Evolutionary conservation across 345 rosid species (phyloP).

Genomic region (Arabis hirsuta): DNA sequence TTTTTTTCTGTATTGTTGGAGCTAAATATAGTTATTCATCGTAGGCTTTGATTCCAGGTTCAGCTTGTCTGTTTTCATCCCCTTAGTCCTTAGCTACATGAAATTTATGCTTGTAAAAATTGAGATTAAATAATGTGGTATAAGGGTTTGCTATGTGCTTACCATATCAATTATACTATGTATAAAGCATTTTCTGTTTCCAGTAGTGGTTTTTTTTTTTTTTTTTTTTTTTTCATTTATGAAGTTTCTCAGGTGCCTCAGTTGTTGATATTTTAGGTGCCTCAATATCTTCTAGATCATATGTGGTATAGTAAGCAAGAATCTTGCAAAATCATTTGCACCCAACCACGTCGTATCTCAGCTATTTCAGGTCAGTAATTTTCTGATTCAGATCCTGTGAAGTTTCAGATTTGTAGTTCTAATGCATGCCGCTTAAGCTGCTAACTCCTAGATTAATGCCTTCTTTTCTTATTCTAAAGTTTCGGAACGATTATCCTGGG

Average conservation of each 20-base stretch:
- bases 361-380: constrained; percentile 76
- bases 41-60: constrained; percentile 4
- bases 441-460: constrained; percentile 6
- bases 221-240: background rate
- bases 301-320: constrained; percentile 72
- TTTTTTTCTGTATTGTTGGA: constrained; percentile 10
- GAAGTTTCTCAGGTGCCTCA: constrained; percentile 23
- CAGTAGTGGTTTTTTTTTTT: background rate
- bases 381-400: constrained; percentile 24
- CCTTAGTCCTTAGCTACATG: constrained; percentile 2
- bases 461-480: constrained; percentile 51
- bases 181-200: constrained; percentile 6
- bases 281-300: constrained; percentile 84
- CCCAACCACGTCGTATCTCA: constrained; percentile 99
- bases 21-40: constrained; percentile 23
- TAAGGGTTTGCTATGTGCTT: constrained; percentile 10
- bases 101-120: constrained; percentile 9
- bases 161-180: background rate
- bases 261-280: constrained; percentile 63
- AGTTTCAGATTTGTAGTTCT: constrained; percentile 18
- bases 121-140: constrained; percentile 8
- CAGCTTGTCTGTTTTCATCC: constrained; percentile 23
- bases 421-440: constrained; percentile 15
- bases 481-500: constrained; percentile 86
- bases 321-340: constrained; percentile 86